Base-by-base conservation (phyloP, 2,329 filamentous ascomycete genomes). In the Apiospora rasikravindrae region DNA sequence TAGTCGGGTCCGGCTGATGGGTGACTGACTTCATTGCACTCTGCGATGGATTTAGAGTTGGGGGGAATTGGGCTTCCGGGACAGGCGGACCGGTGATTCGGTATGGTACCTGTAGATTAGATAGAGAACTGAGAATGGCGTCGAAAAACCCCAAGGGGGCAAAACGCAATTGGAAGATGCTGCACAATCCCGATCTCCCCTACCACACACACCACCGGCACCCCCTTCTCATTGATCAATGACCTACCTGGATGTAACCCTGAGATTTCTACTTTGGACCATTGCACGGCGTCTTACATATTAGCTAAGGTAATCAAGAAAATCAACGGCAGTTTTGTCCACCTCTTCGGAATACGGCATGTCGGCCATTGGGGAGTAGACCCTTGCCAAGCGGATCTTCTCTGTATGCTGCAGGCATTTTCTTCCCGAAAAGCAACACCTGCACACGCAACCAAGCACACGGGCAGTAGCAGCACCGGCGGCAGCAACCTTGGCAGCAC, bases 231-330 rank as follows among this genome's bases (percentile, higher is more conserved):
- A 37, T 37, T 61, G 29, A 33, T 61, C 53, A 33, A 61, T 61
- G 53, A 37, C 29, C 33, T 64, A 64, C 44, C 44, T 47, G 57
- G 24, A 64, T 40, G 57, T 24, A 64, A 64, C 57, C 57, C 33
- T 40, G 29, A 16, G 57, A 40, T 40, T 64, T 64, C 57, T 64
- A 40, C 57, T 64, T 64, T 40, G 33, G 57, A 64, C n/a, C 57
- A 64, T 64, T 40, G 19, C 57, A 64, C 10, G 33, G 19, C 57
- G 33, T 40, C 57, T 64, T 40, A n/a, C n/a, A n/a, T n/a, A 64
- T 40, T 64, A 64, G 57, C 57, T 64, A 64, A 64, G n/a, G 57
- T 11, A 64, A 64, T 64, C 57, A 64, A 64, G 57, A 64, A 40
- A 40, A 40, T 6, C 19, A 64, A 40, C 57, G 57, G 57, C 57